These are phyloP conservation scores for Potentilla sterilis DNA, from an alignment of 306 rosid species.

Conservation along the genomic window DNA sequence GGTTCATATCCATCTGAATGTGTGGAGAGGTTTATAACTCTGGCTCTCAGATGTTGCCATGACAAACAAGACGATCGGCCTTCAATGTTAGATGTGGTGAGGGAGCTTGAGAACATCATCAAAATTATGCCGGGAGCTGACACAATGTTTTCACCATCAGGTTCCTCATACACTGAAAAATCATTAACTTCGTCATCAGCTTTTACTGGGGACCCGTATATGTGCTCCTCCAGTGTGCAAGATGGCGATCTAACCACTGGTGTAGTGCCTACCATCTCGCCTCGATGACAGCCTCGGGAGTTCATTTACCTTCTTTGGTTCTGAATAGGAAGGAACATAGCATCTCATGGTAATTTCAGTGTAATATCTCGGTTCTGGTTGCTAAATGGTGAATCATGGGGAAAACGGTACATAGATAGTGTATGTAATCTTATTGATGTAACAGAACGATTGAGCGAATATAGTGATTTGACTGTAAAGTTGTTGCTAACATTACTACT, in stretches of 20 bases:
- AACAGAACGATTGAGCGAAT: not conserved
- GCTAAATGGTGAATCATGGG: not conserved
- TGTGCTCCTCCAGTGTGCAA: constrained; percentile 32
- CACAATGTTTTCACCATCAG: constrained; percentile 36
- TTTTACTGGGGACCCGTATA: constrained; percentile 29
- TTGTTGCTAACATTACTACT: not conserved
- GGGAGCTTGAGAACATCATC: constrained; percentile 60
- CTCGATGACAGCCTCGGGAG: constrained; percentile 34
- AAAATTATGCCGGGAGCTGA: constrained; percentile 50
- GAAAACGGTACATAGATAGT: not conserved
- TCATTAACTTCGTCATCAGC: constrained; percentile 27
- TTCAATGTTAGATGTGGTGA: constrained; percentile 64
- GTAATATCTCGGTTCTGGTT: not conserved
- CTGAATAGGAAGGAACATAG: not conserved
- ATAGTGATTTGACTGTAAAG: not conserved
- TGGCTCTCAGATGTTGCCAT: constrained; percentile 69
- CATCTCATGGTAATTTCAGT: not conserved
- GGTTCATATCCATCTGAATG: constrained; percentile 52
- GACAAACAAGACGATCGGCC: constrained; percentile 58
- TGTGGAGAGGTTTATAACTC: constrained; percentile 44
- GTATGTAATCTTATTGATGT: not conserved
- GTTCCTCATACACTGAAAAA: constrained; percentile 33
- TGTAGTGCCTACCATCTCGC: constrained; percentile 50
- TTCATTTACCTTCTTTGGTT: not conserved
- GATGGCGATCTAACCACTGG: constrained; percentile 68